Evolutionary conservation across 805 yeast genomes (phyloP).

Genomic region (Sugiyamaella smithiae): DNA sequence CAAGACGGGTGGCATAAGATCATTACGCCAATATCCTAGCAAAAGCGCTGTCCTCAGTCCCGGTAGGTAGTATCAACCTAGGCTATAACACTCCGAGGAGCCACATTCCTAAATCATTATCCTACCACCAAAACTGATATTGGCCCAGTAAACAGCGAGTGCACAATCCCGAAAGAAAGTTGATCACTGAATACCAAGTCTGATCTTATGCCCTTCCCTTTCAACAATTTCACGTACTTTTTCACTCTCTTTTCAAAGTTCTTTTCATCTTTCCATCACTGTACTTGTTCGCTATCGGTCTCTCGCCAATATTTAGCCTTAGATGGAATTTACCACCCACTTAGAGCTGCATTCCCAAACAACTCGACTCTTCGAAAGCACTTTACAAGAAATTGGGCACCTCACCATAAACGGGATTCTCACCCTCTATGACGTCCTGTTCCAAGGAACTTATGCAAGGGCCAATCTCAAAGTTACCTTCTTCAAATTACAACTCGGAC

Average conservation of each 20-base stretch:
- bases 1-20: conserved; percentile 38
- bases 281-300: conserved; percentile 49
- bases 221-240: conserved; percentile 46
- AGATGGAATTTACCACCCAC: conserved; percentile 42
- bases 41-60: conserved; percentile 38
- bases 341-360: conserved; percentile 45
- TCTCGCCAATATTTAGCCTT: conserved; percentile 47
- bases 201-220: conserved; percentile 45
- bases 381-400: conserved; percentile 34
- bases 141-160: conserved; percentile 36
- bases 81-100: conserved; percentile 38
- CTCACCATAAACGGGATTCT: conserved; percentile 40
- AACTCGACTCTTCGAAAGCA: conserved; percentile 38
- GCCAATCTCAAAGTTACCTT: conserved; percentile 35
- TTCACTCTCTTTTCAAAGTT: conserved; percentile 46
- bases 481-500: conserved; percentile 43
- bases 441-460: conserved; percentile 40
- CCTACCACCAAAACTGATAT: conserved; percentile 40
- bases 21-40: conserved; percentile 40
- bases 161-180: conserved; percentile 33
- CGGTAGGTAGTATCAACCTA: conserved; percentile 28
- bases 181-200: conserved; percentile 34
- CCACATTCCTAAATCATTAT: conserved; percentile 37
- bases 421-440: conserved; percentile 45
- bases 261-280: conserved; percentile 47